Evolutionary conservation across 495 filamentous ascomycete genomes (phyloP).

Genomic region (Clavariopsis aquatica): DNA sequence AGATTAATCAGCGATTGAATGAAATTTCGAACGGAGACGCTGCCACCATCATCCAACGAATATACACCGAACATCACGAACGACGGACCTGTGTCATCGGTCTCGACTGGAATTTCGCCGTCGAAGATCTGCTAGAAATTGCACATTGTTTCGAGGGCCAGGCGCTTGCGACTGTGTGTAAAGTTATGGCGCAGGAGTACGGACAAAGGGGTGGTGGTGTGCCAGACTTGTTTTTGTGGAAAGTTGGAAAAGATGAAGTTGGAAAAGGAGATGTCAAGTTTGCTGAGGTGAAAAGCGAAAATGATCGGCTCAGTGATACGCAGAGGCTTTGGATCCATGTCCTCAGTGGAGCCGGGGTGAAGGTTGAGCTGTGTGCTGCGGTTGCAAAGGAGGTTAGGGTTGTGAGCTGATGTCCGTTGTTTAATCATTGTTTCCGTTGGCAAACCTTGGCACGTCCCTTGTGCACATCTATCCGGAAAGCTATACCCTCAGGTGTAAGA

Average conservation of each 20-base stretch:
- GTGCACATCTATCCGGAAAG: no score
- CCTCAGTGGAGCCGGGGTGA: slow-evolving; percentile 75
- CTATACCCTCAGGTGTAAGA: no score
- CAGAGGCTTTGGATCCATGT: slow-evolving; percentile 98
- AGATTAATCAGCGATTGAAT: slow-evolving; percentile 85
- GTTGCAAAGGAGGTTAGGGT: slow-evolving; percentile 69
- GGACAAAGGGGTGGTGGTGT: slow-evolving; percentile 81
- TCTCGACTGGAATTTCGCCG: slow-evolving; percentile 82
- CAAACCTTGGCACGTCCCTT: neutral
- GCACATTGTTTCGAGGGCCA: slow-evolving; percentile 76
- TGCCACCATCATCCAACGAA: slow-evolving; percentile 61
- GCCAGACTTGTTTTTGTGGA: slow-evolving; percentile 92
- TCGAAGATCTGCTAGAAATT: slow-evolving; percentile 81
- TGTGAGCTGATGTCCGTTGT: neutral
- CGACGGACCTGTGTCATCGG: slow-evolving; percentile 81
- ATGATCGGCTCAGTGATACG: slow-evolving; percentile 94
- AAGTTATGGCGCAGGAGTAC: slow-evolving; percentile 94
- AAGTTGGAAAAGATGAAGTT: slow-evolving; percentile 41
- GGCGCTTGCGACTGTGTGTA: slow-evolving; percentile 79
- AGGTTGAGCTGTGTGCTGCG: slow-evolving; percentile 86
- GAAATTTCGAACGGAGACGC: slow-evolving; percentile 65
- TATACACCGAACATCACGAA: slow-evolving; percentile 66
- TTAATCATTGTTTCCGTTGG: neutral
- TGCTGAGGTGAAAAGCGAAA: slow-evolving; percentile 89
- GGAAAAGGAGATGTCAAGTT: slow-evolving; percentile 68